Percentiles rank a stretch among this genome's conserved stretches.
Conservation (phyloP, 2,329 filamentous ascomycete species). For the Fusarium sp. region DNA sequence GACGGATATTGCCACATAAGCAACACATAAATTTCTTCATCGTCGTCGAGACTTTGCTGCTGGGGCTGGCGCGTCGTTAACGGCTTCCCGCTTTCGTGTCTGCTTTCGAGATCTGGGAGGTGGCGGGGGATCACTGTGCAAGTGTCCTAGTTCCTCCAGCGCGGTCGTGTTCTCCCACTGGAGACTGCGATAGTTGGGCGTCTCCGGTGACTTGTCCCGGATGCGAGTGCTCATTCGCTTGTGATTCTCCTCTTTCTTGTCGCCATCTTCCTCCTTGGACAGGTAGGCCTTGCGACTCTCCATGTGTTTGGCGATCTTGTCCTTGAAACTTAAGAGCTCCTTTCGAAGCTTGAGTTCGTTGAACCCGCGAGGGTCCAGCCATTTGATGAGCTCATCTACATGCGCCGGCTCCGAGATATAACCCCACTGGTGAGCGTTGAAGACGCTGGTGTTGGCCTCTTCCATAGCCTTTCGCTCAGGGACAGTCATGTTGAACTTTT, state of each 20-base stretch:
- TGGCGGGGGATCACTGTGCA: conserved; percentile 65
- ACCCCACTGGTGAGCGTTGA: conserved; percentile 84
- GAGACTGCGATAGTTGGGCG: conserved; percentile 59
- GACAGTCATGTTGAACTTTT: conserved; percentile 82
- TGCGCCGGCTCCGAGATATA: conserved; percentile 85
- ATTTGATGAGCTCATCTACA: conserved; percentile 81
- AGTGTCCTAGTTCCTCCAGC: conserved; percentile 64
- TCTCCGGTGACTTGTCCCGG: conserved; percentile 58
- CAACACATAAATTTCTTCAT: conserved; percentile 6
- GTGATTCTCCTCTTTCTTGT: conserved; percentile 51
- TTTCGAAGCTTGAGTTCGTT: conserved; percentile 90
- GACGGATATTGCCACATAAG: background rate
- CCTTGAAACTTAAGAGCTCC: conserved; percentile 79
- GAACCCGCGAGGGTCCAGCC: conserved; percentile 87
- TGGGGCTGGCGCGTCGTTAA: conserved; percentile 43
- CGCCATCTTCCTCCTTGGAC: conserved; percentile 49
- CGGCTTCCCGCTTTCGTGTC: conserved; percentile 60
- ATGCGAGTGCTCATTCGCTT: conserved; percentile 58
- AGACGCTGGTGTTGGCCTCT: conserved; percentile 83
- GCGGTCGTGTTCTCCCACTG: conserved; percentile 67
- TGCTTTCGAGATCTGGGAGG: conserved; percentile 61
- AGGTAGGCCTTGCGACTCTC: conserved; percentile 78
- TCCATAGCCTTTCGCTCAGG: conserved; percentile 85
- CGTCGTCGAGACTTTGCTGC: conserved; percentile 46
- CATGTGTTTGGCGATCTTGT: conserved; percentile 83